Percentiles rank a stretch among this genome's conserved stretches.
These are phyloP conservation scores for Boletus huronensis DNA, from an alignment of 768 basidiomycete species.

Conservation along the genomic window DNA sequence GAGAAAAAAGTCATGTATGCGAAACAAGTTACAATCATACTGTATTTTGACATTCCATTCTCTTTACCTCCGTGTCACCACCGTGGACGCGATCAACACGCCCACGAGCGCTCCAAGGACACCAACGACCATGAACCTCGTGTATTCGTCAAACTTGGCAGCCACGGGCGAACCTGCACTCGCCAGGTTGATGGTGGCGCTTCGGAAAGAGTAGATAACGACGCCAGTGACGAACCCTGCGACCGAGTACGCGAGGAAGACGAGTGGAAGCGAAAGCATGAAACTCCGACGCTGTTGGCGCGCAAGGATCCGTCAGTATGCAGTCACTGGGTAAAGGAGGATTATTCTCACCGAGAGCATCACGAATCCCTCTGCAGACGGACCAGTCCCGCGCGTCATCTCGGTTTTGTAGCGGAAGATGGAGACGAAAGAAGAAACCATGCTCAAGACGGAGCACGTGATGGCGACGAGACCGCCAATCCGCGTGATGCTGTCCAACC, in stretches of 20 bases:
- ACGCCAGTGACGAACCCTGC: slow-evolving; percentile 65
- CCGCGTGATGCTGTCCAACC: slow-evolving; percentile 60
- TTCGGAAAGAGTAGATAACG: slow-evolving; percentile 62
- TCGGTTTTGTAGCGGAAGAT: slow-evolving; percentile 70
- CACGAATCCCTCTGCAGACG: slow-evolving; percentile 53
- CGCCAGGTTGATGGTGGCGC: slow-evolving; percentile 39
- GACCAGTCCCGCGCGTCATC: slow-evolving; percentile 47
- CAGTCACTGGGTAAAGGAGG: slow-evolving; percentile 4
- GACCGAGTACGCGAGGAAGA: slow-evolving; percentile 69
- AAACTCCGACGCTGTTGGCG: slow-evolving; percentile 45
- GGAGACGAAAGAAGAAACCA: slow-evolving; percentile 65
- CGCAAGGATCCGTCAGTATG: not conserved
- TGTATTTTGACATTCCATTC: not conserved
- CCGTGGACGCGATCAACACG: slow-evolving; percentile 51
- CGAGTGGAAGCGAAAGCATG: slow-evolving; percentile 67
- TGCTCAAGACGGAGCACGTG: slow-evolving; percentile 63
- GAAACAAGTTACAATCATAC: not conserved
- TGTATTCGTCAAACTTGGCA: slow-evolving; percentile 54
- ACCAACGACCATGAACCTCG: slow-evolving; percentile 61
- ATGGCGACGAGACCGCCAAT: slow-evolving; percentile 66
- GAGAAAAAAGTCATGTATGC: not conserved
- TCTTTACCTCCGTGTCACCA: slow-evolving; percentile 28
- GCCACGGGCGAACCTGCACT: slow-evolving; percentile 29
- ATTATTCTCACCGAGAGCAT: slow-evolving; percentile 41
- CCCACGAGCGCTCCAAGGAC: slow-evolving; percentile 62